Base-by-base conservation (phyloP, 2,329 filamentous ascomycete genomes). In the Aspergillus sp. region DNA sequence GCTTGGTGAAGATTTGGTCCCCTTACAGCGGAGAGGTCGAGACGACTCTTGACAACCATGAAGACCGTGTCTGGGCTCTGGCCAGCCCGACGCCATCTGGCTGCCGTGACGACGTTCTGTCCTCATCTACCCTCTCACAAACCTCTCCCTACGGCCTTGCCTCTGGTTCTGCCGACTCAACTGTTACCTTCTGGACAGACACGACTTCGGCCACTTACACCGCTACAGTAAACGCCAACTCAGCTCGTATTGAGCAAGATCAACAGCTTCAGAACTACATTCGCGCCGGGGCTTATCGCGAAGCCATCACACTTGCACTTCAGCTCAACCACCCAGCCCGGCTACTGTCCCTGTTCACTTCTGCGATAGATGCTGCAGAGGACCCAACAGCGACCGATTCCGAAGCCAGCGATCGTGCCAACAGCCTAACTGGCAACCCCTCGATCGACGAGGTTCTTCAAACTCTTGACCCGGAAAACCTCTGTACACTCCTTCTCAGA, bases 1-100 rank as follows among this genome's bases (percentile, higher is more conserved):
- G 95, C 2, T 84, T 99, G 3, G 92, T 99, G 60, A 99, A 98
- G 78, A 87, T 99, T 32, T 99, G 95, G 95, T 91, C 96, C 68
- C 90, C 90, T 11, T 89, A 90, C 71, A 88, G 85, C 1, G 92
- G 93, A 50, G 95, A 98, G 75, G 83, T 88, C 2, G 91, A 93
- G 66, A 90, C 90, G 65, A 99, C 95, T 0, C 84, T 99, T 4
- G 95, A 99, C 78, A 98, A 98, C 77, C 95, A 99, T 75, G 92
- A 92, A 69, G 95, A 99, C 77, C 87, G 95, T 59, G 93, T 98
- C 1, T 97, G 93, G 93, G 92, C 92, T 0, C 81, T 98, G 17
- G 86, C 91, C 84, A 94, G 73, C 83, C 89, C 49, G 71, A 82
- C 70, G 3, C 71, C 75, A 8, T 75, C 73, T 11, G 73, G 75